Evolutionary conservation across 768 basidiomycete species (phyloP).

Genomic region (Hericium erinaceus): DNA sequence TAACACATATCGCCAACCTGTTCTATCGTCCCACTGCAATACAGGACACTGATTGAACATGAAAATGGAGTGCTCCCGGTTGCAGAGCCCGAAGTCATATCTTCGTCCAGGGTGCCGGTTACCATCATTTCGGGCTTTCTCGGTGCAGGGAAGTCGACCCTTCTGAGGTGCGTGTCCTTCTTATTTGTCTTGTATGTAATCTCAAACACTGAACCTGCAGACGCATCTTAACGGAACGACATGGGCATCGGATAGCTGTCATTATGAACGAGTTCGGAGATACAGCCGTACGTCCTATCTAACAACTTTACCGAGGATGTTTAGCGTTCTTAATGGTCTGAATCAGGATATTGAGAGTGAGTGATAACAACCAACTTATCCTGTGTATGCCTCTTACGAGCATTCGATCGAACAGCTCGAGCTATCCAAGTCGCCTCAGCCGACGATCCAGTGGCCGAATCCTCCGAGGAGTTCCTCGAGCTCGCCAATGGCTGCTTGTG

Average conservation of each 20-base stretch:
- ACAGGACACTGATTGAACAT: too few species aligned
- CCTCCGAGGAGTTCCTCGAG: slow-evolving; percentile 82
- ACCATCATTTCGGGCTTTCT: slow-evolving; percentile 95
- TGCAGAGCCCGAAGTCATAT: too few species aligned
- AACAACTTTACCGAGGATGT: slow-evolving; percentile 6
- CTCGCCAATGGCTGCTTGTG: slow-evolving; percentile 97
- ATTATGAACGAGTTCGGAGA: slow-evolving; percentile 99
- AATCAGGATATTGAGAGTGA: slow-evolving; percentile 84
- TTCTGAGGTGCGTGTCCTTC: slow-evolving; percentile 52
- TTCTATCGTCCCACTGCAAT: too few species aligned
- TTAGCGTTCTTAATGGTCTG: slow-evolving; percentile 1
- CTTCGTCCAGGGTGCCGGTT: slow-evolving; percentile 52
- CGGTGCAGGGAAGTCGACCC: slow-evolving; percentile 89
- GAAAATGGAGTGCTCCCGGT: too few species aligned
- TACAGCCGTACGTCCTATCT: slow-evolving; percentile 56
- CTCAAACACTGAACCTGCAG: slow-evolving; percentile 24
- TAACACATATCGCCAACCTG: too few species aligned
- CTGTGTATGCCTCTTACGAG: background rate
- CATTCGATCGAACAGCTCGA: slow-evolving; percentile 45
- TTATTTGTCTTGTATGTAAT: background rate
- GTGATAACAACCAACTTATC: slow-evolving; percentile 5
- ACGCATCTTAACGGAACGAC: slow-evolving; percentile 84
- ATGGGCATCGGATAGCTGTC: slow-evolving; percentile 94
- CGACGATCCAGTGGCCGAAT: slow-evolving; percentile 50
- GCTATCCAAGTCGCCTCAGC: slow-evolving; percentile 73